A percentile compares a stretch with the other conserved stretches of the same genome.
phyloP scores from a whole-genome alignment of 1,139 yeast species.

The Meyerozyma guilliermondii region DNA sequence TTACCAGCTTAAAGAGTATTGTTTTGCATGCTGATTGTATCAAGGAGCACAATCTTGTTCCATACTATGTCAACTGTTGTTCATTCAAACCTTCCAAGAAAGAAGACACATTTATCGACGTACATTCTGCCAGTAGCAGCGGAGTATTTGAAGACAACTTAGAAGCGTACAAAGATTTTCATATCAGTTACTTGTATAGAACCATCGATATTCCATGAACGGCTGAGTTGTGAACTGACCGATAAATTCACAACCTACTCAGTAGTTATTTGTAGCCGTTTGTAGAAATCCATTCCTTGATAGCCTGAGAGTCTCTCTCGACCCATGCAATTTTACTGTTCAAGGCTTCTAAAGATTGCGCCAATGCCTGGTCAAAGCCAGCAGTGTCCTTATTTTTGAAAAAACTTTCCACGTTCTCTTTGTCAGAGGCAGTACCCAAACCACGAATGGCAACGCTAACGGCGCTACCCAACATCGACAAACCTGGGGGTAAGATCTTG shows the following conservation, averaged over 20 bases:
- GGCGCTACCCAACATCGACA: constrained; percentile 72
- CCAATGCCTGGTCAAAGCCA: constrained; percentile 71
- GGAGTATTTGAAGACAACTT: constrained; percentile 29
- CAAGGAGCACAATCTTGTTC: constrained; percentile 44
- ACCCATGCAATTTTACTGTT: constrained; percentile 63
- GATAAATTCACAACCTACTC: neutral
- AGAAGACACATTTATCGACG: constrained; percentile 18
- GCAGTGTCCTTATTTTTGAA: constrained; percentile 55
- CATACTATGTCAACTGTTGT: constrained; percentile 38
- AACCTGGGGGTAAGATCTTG: constrained; percentile 72
- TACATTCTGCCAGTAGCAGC: constrained; percentile 4
- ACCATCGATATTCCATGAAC: constrained; percentile 7
- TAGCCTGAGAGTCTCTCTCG: constrained; percentile 52
- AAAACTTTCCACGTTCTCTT: constrained; percentile 53
- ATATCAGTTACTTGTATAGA: constrained; percentile 26
- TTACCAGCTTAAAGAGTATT: constrained; percentile 12
- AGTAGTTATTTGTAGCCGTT: constrained; percentile 30
- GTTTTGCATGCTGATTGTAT: constrained; percentile 39
- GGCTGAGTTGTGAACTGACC: neutral
- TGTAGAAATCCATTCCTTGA: constrained; percentile 48
- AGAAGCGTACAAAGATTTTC: constrained; percentile 27
- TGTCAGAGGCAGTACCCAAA: constrained; percentile 58
- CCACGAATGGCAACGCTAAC: constrained; percentile 59
- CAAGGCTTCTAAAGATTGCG: constrained; percentile 65
- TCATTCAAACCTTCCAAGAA: constrained; percentile 29